A percentile compares a stretch with the other conserved stretches of the same genome.
phyloP scores from a whole-genome alignment of 495 filamentous ascomycete genomes.

The Penicillium crystallinum region DNA sequence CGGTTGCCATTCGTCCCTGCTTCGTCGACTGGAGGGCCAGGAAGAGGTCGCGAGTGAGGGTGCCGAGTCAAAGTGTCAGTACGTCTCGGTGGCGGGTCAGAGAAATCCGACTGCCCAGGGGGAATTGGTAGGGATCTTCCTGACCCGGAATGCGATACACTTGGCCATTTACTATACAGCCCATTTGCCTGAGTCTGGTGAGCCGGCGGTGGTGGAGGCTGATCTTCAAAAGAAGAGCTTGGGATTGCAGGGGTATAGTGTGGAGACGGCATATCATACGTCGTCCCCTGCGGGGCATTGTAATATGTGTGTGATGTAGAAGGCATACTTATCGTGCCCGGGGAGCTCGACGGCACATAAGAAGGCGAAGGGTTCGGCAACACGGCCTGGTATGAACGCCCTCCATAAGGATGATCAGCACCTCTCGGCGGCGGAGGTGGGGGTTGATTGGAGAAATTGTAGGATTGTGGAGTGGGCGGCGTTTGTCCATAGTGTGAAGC shows the following conservation, averaged over 20 bases:
- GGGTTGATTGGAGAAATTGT: slow-evolving; percentile 30
- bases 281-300: slow-evolving; percentile 19
- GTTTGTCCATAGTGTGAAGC: slow-evolving; percentile 30
- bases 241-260: slow-evolving; percentile 20
- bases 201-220: slow-evolving; percentile 45
- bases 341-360: slow-evolving; percentile 25
- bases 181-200: slow-evolving; percentile 35
- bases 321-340: slow-evolving; percentile 15
- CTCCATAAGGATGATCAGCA: slow-evolving; percentile 45
- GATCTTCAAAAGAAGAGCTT: slow-evolving; percentile 30
- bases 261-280: slow-evolving; percentile 28
- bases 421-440: slow-evolving; percentile 44
- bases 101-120: slow-evolving; percentile 40
- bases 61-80: slow-evolving; percentile 52
- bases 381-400: slow-evolving; percentile 27
- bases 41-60: slow-evolving; percentile 56
- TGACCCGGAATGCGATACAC: slow-evolving; percentile 30
- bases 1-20: slow-evolving; percentile 11
- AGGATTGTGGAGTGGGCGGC: slow-evolving; percentile 31
- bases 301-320: slow-evolving; percentile 25
- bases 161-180: slow-evolving; percentile 26
- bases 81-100: slow-evolving; percentile 43
- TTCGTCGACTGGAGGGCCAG: slow-evolving; percentile 50
- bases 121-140: slow-evolving; percentile 38
- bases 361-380: slow-evolving; percentile 16